A percentile compares a stretch with the other conserved stretches of the same genome.
These are phyloP conservation scores for Pecoramyces ruminantium DNA, from an alignment of 192 early-diverging fungal species.

Conservation along the genomic window DNA sequence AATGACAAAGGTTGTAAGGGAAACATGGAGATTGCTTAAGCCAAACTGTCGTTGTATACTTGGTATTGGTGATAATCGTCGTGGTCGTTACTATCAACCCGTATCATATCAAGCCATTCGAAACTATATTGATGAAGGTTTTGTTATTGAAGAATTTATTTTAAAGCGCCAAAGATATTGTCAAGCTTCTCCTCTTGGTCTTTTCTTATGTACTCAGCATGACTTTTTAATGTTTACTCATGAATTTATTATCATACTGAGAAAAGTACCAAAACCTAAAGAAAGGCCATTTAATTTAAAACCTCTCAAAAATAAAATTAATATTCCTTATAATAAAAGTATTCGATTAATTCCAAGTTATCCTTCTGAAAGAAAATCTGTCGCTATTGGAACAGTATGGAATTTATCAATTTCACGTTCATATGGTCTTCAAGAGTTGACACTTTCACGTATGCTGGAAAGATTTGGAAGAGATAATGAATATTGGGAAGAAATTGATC, in stretches of 20 bases:
- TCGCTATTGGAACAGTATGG: slow-evolving; percentile 87
- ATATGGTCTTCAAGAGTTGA: slow-evolving; percentile 44
- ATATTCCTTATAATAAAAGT: slow-evolving; percentile 4
- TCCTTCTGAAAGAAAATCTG: slow-evolving; percentile 62
- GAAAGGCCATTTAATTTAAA: slow-evolving; percentile 18
- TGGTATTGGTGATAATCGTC: slow-evolving; percentile 88
- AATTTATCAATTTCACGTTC: slow-evolving; percentile 48
- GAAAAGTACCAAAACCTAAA: slow-evolving; percentile 44
- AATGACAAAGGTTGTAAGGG: slow-evolving; percentile 50
- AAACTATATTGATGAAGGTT: slow-evolving; percentile 63
- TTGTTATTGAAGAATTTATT: slow-evolving; percentile 76
- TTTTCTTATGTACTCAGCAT: slow-evolving; percentile 71
- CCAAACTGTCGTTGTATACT: slow-evolving; percentile 51
- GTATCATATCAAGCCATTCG: slow-evolving; percentile 70
- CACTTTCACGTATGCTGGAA: slow-evolving; percentile 49
- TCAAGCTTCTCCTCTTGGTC: slow-evolving; percentile 69
- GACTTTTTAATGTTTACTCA: slow-evolving; percentile 90
- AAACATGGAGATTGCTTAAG: slow-evolving; percentile 51
- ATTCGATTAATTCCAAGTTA: slow-evolving; percentile 46
- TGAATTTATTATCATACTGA: slow-evolving; percentile 73
- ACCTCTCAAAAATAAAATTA: slow-evolving; percentile 2
- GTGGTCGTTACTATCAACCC: slow-evolving; percentile 76
- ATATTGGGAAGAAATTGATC: slow-evolving; percentile 60
- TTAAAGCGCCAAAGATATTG: slow-evolving; percentile 80
- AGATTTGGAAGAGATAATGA: slow-evolving; percentile 66